phyloP scores from a whole-genome alignment of 192 early-diverging fungal species.

The Backusella morwellensis region DNA sequence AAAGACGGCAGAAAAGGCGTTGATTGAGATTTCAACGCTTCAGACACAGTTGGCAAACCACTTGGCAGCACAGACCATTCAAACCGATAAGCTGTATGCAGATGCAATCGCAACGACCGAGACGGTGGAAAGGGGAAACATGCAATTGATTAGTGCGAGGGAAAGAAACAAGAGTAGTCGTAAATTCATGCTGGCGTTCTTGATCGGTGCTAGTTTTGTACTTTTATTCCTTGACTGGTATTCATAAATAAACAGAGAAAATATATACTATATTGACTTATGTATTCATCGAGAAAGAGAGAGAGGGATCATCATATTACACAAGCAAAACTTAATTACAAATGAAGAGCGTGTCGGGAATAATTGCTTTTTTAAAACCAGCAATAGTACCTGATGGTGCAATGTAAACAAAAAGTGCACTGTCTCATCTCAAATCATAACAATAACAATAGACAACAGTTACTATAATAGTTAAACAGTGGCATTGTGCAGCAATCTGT shows the following conservation, averaged over 20 bases:
- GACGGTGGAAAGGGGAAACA: conserved; percentile 65
- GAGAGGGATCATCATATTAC: not conserved
- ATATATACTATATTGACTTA: too few relatives aligned
- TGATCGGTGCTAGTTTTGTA: conserved; percentile 70
- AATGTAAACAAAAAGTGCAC: too few relatives aligned
- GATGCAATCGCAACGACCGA: conserved; percentile 67
- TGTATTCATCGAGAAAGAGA: not conserved
- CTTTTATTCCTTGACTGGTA: conserved; percentile 81
- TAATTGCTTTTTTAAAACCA: not conserved
- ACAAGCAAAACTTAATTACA: not conserved
- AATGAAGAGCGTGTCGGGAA: not conserved
- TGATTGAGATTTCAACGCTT: conserved; percentile 71
- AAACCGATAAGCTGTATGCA: conserved; percentile 69
- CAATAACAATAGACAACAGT: too few relatives aligned
- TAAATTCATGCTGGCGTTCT: conserved; percentile 72
- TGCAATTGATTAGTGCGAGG: conserved; percentile 59
- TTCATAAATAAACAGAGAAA: conserved; percentile 10
- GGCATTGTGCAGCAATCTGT: too few relatives aligned
- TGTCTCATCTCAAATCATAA: too few relatives aligned
- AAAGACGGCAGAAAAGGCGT: conserved; percentile 60
- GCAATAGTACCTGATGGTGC: not conserved
- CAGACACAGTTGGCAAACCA: conserved; percentile 71
- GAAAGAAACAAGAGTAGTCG: conserved; percentile 63
- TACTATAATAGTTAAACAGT: too few relatives aligned
- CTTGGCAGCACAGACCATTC: conserved; percentile 66